Percentiles rank a stretch among this genome's conserved stretches.
These are phyloP conservation scores for Solanum corneliomulleri DNA, from an alignment of 257 asterid genomes.

Conservation along the genomic window DNA sequence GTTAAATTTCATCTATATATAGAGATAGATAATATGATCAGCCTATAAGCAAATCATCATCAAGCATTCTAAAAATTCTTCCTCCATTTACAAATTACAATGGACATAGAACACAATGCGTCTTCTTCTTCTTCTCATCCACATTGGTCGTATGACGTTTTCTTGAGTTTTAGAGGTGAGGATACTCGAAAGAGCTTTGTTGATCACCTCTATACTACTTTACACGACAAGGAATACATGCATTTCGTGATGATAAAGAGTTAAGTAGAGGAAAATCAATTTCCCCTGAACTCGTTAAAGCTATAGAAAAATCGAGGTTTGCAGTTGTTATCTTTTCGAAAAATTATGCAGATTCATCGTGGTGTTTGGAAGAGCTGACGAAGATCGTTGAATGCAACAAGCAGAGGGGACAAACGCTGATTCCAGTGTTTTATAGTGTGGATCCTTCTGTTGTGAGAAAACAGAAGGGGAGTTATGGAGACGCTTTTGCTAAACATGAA, in stretches of 20 bases:
- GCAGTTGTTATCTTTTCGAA: not conserved
- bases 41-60: not conserved
- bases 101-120: not conserved
- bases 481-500: not conserved
- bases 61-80: not conserved
- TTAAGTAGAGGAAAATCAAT: not conserved
- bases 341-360: not conserved
- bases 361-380: slow-evolving; percentile 7
- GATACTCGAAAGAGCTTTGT: slow-evolving; percentile 5
- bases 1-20: not conserved
- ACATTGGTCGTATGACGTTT: not conserved
- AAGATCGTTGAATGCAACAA: not conserved
- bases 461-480: not conserved
- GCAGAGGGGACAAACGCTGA: not conserved
- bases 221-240: not conserved
- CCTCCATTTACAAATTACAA: not conserved
- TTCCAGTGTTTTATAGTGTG: slow-evolving; percentile 4
- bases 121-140: not conserved
- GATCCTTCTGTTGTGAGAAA: slow-evolving; percentile 3
- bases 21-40: not conserved
- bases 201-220: not conserved
- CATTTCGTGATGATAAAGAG: slow-evolving; percentile 2
- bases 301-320: not conserved
- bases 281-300: not conserved
- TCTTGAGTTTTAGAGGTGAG: slow-evolving; percentile 15